These are phyloP conservation scores for Pseudogymnoascus sp. DNA, from an alignment of 2,329 filamentous ascomycete species.

Conservation along the genomic window DNA sequence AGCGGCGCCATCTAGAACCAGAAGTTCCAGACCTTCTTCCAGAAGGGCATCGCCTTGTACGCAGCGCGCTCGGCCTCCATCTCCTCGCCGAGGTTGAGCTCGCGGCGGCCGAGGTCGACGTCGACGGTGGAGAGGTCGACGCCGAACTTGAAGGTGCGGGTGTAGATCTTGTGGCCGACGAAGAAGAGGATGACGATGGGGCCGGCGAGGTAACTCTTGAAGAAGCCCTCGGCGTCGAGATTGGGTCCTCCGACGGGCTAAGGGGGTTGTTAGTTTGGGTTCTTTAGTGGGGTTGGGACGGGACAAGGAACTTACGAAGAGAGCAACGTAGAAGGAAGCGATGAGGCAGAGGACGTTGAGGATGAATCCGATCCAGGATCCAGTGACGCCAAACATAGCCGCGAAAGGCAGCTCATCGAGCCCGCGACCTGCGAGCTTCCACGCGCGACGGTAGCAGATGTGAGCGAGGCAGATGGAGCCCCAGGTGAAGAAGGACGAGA, in stretches of 20 bases:
- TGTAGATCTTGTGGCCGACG: constrained; percentile 58
- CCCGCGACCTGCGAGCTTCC: constrained; percentile 50
- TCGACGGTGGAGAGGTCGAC: constrained; percentile 26
- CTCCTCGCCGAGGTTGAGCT: constrained; percentile 28
- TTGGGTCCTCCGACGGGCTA: constrained; percentile 41
- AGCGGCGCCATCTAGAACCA: constrained; percentile 1
- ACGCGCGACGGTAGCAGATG: constrained; percentile 58
- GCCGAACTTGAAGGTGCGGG: constrained; percentile 26
- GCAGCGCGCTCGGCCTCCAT: constrained; percentile 27
- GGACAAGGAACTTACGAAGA: constrained; percentile 31
- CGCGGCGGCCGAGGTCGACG: constrained; percentile 29
- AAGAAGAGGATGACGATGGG: constrained; percentile 54
- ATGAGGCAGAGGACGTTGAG: constrained; percentile 63
- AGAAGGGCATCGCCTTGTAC: constrained; percentile 26
- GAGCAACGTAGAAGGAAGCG: constrained; percentile 41
- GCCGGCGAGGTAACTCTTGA: constrained; percentile 51
- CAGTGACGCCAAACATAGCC: constrained; percentile 48
- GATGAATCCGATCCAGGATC: constrained; percentile 59
- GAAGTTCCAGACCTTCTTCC: constrained; percentile 23
- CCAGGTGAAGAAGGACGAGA: constrained; percentile 70
- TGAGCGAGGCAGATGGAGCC: constrained; percentile 57
- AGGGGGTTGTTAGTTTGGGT: not conserved
- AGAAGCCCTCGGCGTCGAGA: constrained; percentile 47
- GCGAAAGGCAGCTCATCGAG: constrained; percentile 41
- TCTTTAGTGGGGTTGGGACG: too few relatives aligned